Evolutionary conservation across 208 protist species (phyloP).

Genomic region (Vickermania ingenoplastis): DNA sequence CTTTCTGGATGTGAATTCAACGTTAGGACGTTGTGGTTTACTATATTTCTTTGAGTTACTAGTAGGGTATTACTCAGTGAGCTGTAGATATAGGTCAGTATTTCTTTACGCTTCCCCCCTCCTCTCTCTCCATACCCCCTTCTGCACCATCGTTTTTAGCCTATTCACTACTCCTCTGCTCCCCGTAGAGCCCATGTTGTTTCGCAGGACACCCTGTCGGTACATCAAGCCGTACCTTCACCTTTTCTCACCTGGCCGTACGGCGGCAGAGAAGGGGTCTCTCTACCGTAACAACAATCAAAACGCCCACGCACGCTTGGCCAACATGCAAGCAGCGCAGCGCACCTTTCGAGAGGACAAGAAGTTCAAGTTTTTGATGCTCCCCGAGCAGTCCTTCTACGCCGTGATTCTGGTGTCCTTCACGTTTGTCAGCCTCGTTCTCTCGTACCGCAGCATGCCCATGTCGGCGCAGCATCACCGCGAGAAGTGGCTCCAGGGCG

Average conservation of each 20-base stretch:
- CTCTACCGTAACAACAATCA: slow-evolving; percentile 85
- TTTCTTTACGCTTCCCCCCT: no score
- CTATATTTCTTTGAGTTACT: no score
- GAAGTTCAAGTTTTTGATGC: slow-evolving; percentile 42
- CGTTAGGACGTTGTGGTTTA: no score
- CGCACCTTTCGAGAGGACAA: slow-evolving; percentile 35
- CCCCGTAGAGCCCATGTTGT: no score
- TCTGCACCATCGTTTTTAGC: no score
- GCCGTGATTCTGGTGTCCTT: slow-evolving; percentile 5
- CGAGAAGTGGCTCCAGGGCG: slow-evolving; percentile 43
- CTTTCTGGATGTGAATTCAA: no score
- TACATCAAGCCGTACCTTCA: slow-evolving; percentile 76
- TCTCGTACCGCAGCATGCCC: slow-evolving; percentile 31
- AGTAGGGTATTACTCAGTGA: no score
- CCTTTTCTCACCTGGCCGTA: slow-evolving; percentile 66
- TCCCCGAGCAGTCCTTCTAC: slow-evolving; percentile 70
- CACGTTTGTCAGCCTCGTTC: slow-evolving; percentile 10
- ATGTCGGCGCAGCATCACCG: slow-evolving; percentile 41
- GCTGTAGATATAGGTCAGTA: no score
- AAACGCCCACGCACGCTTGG: slow-evolving; percentile 66
- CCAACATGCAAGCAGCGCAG: slow-evolving; percentile 56
- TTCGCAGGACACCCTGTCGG: slow-evolving; percentile 25
- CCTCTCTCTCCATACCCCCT: no score
- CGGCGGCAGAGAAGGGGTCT: slow-evolving; percentile 76
- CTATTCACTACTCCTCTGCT: no score